Conservation (phyloP, 2,329 filamentous ascomycete species). For the Ophiostoma quercus region DNA sequence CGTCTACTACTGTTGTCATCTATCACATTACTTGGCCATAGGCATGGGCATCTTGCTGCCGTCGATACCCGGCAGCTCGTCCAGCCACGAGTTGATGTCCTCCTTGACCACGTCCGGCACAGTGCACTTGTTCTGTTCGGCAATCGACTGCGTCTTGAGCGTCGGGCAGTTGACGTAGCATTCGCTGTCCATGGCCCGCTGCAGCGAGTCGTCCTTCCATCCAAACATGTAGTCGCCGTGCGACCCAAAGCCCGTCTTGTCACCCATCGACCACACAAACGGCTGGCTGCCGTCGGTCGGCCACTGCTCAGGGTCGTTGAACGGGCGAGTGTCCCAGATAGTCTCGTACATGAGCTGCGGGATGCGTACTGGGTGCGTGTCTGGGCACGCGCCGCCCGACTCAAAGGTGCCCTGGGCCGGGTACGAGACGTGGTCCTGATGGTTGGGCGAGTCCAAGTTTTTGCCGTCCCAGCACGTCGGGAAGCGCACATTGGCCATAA, state of each 20-base stretch:
- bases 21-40: not conserved
- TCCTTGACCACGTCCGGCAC: not conserved
- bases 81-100: not conserved
- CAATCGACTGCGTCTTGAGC: not conserved
- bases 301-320: constrained; percentile 35
- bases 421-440: not conserved
- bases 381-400: not conserved
- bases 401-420: not conserved
- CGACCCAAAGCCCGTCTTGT: not conserved
- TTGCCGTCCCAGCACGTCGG: not conserved
- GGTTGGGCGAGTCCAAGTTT: not conserved
- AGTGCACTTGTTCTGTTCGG: not conserved
- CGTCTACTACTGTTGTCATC: not conserved
- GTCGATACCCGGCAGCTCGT: not conserved
- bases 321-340: constrained; percentile 41
- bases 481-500: not conserved
- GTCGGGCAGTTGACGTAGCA: not conserved
- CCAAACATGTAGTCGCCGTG: constrained; percentile 4
- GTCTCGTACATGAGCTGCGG: constrained; percentile 41
- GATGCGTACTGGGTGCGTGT: constrained; percentile 29
- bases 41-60: not conserved
- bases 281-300: constrained; percentile 34
- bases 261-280: constrained; percentile 29
- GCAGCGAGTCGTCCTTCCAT: not conserved
- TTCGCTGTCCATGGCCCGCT: not conserved